A percentile compares a stretch with the other conserved stretches of the same genome.
These are phyloP conservation scores for Sporobolomyces pararoseus DNA, from an alignment of 768 basidiomycete genomes.

Conservation along the genomic window DNA sequence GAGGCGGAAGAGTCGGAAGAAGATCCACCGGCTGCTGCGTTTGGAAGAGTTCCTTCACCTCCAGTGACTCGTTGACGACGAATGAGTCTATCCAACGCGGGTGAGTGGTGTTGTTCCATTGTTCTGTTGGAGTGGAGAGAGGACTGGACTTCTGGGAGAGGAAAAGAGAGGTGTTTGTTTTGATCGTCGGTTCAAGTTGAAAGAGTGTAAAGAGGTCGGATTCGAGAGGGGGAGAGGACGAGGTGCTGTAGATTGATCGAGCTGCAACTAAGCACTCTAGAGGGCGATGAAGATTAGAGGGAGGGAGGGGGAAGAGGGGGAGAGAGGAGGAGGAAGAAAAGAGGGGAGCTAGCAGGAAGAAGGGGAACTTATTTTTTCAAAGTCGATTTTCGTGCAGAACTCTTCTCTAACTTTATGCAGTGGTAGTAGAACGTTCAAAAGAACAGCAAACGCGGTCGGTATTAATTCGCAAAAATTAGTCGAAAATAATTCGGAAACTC, in stretches of 20 bases:
- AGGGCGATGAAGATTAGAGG: too few relatives aligned
- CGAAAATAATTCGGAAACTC: too few relatives aligned
- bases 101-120: conserved; percentile 16
- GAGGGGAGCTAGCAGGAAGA: too few relatives aligned
- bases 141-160: background rate
- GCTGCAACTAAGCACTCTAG: too few relatives aligned
- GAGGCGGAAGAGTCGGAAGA: background rate
- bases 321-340: too few relatives aligned
- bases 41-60: background rate
- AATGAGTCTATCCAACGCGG: conserved; percentile 10
- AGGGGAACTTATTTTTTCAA: too few relatives aligned
- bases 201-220: conserved; percentile 8
- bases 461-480: too few relatives aligned
- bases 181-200: background rate
- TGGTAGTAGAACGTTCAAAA: too few relatives aligned
- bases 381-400: too few relatives aligned
- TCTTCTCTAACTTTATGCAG: too few relatives aligned
- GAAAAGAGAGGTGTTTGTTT: background rate
- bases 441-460: too few relatives aligned
- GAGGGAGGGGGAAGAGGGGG: too few relatives aligned
- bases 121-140: background rate
- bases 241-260: background rate
- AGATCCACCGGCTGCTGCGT: background rate
- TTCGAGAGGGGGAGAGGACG: background rate
- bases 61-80: conserved; percentile 11